Evolutionary conservation across 2,329 filamentous ascomycete species (phyloP), one percentile per base, ranked within the genome.

Genomic region (Pseudogymnoascus sp.): DNA sequence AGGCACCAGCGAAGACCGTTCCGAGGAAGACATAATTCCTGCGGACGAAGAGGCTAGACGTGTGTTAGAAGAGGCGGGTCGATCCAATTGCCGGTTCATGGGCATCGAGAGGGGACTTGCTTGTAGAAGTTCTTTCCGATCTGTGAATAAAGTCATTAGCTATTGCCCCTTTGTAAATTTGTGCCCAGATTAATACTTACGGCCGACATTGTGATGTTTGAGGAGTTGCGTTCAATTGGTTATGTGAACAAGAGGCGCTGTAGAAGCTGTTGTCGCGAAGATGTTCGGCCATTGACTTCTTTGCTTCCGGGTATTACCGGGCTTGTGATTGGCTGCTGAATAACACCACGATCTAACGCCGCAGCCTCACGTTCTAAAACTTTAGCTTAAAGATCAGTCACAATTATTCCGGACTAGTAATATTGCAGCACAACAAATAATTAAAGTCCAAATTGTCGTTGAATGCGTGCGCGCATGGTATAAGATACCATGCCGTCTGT

Each of bases 1-100:
- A 99, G 69, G 92, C 93, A 68, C 86, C 83, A 69, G 80, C 84
- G 76, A 99, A 99, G 74, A 99, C 89, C 67, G 86, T 83, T 69
- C 85, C 87, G 72, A 99, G 82, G 85, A 96, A 96, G 75, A 88
- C 82, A 71, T 83, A 88, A 82, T 99, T 99, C 75, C 84, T 87
- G 77, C 88, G 87, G 82, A 97, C 87, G 69, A 97, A 72, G 73
- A 85, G 77, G 81, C 94, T 97, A 77, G 68, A 55, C n/a, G 29
- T 33, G 29, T 55, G 48, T 55, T 55, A 55, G 48, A 55, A 55
- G 29, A 13, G 48, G 8, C 15, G 29, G 15, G 15, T 18, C 60
- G 27, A 58, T 33, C 18, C 36, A 61, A 13, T 59, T 15, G 15
- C 62, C 21, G 58, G 62, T 61, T 31, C n/a, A 31, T 12, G 29